Base-by-base conservation (phyloP, 164 flowering plant genomes). In the Annona squamosa region DNA sequence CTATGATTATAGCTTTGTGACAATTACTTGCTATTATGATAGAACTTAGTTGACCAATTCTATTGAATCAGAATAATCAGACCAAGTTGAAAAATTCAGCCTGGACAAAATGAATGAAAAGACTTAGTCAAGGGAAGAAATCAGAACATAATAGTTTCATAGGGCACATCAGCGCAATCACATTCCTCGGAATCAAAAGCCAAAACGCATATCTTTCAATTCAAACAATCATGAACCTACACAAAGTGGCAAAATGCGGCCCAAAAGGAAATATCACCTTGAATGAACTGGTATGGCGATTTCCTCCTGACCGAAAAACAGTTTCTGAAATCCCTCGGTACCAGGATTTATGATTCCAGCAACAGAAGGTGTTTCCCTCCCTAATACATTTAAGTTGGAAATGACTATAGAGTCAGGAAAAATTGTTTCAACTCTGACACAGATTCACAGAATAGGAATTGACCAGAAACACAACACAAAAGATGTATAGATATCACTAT, bases 251-350 rank as follows among this genome's bases (percentile, higher is more conserved):
- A 52, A 66, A 10, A 4, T 1, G 12, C 5, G 2, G 7, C 10
- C 37, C 37, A 26, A 26, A 42, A 64, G 65, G 7, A 41, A 65
- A 13, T 9, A 65, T 46, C 44, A 95, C 99, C 92, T 75, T n/a
- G 97, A 83, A 81, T 95, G 98, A 19, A 95, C 98, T 7, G 99
- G 97, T 75, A 95, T 95, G 61, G 98, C 98, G 64, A 95, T 95
- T 84, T 95, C 99, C 88, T 93, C 99, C 69, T 91, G 99, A 46
- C 99, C 99, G 65, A 95, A 95, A 78, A 93, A 95, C 68, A 95
- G 92, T 78, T 95, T 95, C 84, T 95, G 98, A 82, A 95, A 95
- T 66, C 99, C 99, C 82, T 95, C 99, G 5, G 97, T 78, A 65
- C 99, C 97, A 59, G 98, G 98, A 74, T 88, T 93, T 48, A 95